A percentile compares a stretch with the other conserved stretches of the same genome.
Evolutionary conservation across 1,139 yeast genomes (phyloP).

Genomic region (Nakaseomyces glabratus): DNA sequence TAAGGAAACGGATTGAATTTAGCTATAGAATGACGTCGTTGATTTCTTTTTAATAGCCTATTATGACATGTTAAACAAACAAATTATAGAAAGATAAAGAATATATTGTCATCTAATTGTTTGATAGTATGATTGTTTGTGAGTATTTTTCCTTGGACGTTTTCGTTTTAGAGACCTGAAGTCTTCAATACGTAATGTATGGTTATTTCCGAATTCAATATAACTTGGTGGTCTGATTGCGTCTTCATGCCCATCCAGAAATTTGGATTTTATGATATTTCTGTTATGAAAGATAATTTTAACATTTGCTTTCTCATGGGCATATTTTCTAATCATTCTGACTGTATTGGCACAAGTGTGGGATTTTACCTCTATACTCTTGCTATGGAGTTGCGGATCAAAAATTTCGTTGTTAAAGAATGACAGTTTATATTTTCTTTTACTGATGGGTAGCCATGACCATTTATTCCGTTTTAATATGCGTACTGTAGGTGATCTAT

Average conservation of each 20-base stretch:
- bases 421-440: constrained; percentile 24
- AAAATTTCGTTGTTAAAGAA: constrained; percentile 14
- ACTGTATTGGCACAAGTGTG: constrained; percentile 20
- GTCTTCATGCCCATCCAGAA: constrained; percentile 5
- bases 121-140: neutral
- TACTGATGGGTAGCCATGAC: constrained; percentile 20
- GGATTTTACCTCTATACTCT: constrained; percentile 6
- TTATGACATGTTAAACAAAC: no score
- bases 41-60: neutral
- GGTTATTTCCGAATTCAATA: constrained; percentile 7
- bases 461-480: constrained; percentile 21
- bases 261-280: constrained; percentile 23
- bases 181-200: constrained; percentile 8
- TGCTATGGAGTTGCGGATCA: constrained; percentile 3
- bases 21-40: neutral
- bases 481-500: constrained; percentile 22
- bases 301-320: constrained; percentile 26
- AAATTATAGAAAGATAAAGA: no score
- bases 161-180: constrained; percentile 4
- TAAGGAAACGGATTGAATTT: constrained; percentile 3
- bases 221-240: constrained; percentile 4
- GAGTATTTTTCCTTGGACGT: no score
- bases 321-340: constrained; percentile 18
- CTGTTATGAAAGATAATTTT: constrained; percentile 26
- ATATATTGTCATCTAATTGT: no score